Evolutionary conservation across 257 asterid genomes (phyloP), one percentile per base, ranked within the genome.

Genomic region (Solanum gandarillasii): DNA sequence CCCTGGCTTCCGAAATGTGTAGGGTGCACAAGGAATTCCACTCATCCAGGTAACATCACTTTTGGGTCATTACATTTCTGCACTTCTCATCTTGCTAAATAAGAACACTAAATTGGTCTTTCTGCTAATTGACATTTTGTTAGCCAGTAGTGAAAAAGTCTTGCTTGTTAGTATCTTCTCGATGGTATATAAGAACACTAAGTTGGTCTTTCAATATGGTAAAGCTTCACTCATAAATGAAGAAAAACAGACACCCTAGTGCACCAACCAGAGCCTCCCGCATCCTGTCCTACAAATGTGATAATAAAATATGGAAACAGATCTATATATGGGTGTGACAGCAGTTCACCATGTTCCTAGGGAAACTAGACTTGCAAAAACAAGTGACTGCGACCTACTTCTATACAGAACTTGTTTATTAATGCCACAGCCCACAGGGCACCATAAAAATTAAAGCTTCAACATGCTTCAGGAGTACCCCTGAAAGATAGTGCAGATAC

Each of bases 401-500:
- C 83, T 76, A 76, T 76, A 75, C 6, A 75, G 46, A 25, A 78
- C 9, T 41, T 25, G 5, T 78, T 78, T 41, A 27, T 32, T 31
- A n/a, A 27, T 0, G 65, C n/a, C n/a, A n/a, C n/a, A n/a, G n/a
- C n/a, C 84, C 84, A 78, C 25, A 41, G 29, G 65, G 84, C 35
- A 43, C 18, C 12, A 3, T 41, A 43, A 79, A n/a, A 79, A 14
- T n/a, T 0, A 79, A 7, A 27, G 65, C 38, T 43, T 79, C 65
- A 79, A 8, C 38, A 27, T 79, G 67, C 65, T 43, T 79, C 67
- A 25, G 65, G 48, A 16, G 34, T 14, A 79, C 0, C 71, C 23
- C 13, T 55, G 43, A 32, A 87, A 41, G 60, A 78, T 41, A n/a
- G 62, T n/a, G 41, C 85, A 82, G 29, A 48, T 94, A 96, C 99